Evolutionary conservation across 139 green algal genomes (phyloP).

Genomic region (Tetradesmus lagerheimii): DNA sequence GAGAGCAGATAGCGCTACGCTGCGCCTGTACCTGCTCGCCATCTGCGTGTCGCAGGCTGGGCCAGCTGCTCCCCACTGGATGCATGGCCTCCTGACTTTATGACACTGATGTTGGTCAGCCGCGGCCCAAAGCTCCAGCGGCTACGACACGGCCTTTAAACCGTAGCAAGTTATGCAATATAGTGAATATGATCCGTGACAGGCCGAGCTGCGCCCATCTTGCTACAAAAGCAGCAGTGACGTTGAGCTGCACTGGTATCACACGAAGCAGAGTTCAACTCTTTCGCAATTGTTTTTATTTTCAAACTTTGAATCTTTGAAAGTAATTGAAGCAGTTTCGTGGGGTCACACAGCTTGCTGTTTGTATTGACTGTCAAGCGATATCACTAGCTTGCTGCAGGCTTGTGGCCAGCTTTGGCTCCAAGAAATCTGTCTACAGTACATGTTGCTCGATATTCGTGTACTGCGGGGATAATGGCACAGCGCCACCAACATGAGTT

Average conservation of each 20-base stretch:
- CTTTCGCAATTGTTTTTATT: no score
- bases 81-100: not conserved
- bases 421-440: no score
- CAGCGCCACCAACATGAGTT: no score
- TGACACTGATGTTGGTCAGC: not conserved
- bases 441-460: no score
- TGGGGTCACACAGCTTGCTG: not conserved
- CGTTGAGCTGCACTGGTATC: not conserved
- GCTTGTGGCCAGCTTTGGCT: not conserved
- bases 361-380: not conserved
- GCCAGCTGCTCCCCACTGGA: conserved; percentile 30
- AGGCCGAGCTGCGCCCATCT: not conserved
- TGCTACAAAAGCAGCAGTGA: not conserved
- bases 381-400: not conserved
- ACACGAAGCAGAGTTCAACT: not conserved
- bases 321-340: no score
- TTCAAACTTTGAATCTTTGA: no score
- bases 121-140: not conserved
- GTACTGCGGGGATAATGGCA: not conserved
- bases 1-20: not conserved
- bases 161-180: not conserved
- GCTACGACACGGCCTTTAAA: not conserved
- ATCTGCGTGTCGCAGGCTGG: not conserved
- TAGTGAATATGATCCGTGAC: not conserved
- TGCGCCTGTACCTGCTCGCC: not conserved